Evolutionary conservation across 23 red algal species (phyloP).

Genomic region (Gracilariopsis chorda): DNA sequence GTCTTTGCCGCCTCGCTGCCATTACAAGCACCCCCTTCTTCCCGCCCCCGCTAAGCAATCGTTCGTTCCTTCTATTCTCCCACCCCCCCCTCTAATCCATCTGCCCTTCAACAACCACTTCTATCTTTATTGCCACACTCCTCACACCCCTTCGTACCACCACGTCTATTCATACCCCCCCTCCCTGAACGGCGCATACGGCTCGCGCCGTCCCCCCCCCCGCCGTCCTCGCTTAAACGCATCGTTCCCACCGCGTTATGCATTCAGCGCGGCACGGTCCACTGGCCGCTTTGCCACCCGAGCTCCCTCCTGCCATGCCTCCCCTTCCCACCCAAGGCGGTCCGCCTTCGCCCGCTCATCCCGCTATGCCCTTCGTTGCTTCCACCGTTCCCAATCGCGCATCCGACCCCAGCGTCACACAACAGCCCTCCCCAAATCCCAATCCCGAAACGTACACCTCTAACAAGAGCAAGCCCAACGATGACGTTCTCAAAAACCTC

Average conservation of each 20-base stretch:
- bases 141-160: too few species aligned
- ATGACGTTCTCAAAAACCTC: not conserved
- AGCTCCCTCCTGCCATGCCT: not conserved
- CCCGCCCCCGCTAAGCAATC: too few species aligned
- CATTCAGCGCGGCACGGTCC: not conserved
- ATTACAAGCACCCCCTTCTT: too few species aligned
- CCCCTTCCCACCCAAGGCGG: not conserved
- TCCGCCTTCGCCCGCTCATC: not conserved
- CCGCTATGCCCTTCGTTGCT: not conserved
- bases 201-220: slow-evolving; percentile 1
- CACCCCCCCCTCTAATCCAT: slow-evolving; percentile 47
- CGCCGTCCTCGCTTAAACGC: slow-evolving; percentile 12
- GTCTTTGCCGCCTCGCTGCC: not conserved
- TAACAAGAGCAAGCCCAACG: not conserved
- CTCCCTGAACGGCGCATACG: too few species aligned
- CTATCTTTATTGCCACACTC: too few species aligned
- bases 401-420: not conserved
- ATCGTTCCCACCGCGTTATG: not conserved
- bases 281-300: not conserved
- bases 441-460: not conserved
- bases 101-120: not conserved
- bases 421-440: not conserved
- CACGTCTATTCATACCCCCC: too few species aligned
- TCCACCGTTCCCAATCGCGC: not conserved
- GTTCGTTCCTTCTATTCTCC: slow-evolving; percentile 32